Base-by-base conservation (phyloP, 2,329 filamentous ascomycete species). In the Aureobasidium zeae region DNA sequence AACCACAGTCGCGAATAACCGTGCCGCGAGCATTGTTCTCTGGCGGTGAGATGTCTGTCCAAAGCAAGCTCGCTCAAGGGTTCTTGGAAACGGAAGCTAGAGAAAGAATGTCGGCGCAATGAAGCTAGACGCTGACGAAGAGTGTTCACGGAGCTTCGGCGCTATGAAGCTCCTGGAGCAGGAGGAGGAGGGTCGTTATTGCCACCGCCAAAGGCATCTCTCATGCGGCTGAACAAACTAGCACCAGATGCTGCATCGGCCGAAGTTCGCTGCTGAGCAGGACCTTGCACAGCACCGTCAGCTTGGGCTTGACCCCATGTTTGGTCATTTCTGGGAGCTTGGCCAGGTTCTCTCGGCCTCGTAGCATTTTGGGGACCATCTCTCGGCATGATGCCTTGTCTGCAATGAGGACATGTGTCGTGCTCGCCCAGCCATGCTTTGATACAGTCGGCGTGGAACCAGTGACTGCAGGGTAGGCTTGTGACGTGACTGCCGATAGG, bases 401-500 rank as follows among this genome's bases (percentile, higher is more conserved):
- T 74, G 57, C 84, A 89, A 42, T 87, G 81, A 1, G 89, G 89
- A 55, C 89, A 96, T 0, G 88, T 94, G 55, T 95, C 87, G 62
- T 95, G 88, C 62, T 94, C 84, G 54, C 75, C 77, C 39, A 96
- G 66, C 89, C 89, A 96, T 37, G 83, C 71, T 17, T 78, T 73
- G 24, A 91, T 83, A 55, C 89, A 96, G 19, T 76, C 69, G 46
- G 81, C 80, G 57, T 95, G 89, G 60, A 94, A 96, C 86, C 86
- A 94, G 58, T 98, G 91, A 47, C 78, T 82, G 64, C 91, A 98
- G 0, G 87, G 87, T 38, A 98, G 64, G 33, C 81, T 73, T 0
- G 83, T 76, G 4, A 89, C 85, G 57, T 84, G 78, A 21, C 84
- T 79, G 9, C 79, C 83, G 25, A 83, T 57, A 19, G 76, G 72